Base-by-base conservation (phyloP, 371 early-diverging fungal genomes). In the Mucor lusitanicus region DNA sequence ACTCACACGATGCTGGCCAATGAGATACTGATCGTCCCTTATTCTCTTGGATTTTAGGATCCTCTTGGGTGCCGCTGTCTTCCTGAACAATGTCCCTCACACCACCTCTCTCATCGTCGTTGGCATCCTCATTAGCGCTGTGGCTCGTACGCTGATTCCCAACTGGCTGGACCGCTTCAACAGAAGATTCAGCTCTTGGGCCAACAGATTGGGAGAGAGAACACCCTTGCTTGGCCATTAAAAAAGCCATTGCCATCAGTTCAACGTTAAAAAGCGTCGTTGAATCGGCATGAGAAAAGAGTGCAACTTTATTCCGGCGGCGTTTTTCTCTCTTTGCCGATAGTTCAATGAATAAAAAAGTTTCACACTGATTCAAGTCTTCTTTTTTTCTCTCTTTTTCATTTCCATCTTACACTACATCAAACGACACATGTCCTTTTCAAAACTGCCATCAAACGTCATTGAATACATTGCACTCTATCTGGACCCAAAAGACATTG, bases 121-220 rank as follows among this genome's bases (percentile, higher is more conserved):
- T 17, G 80, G 83, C 68, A 78, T 83, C 37, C 72, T 83, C 2
- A 59, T 75, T 6, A 83, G 80, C 50, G 78, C 83, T 17, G 76
- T 83, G 11, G 79, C 76, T 13, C 74, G 80, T 48, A 67, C 83
- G 0, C 48, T 79, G 11, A 78, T 83, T 68, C 80, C 80, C 40
- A 71, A 80, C 33, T 75, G 76, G 75, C 19, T 78, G 32, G 79
- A 80, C 23, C 68, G 75, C 11, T 60, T 78, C 37, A 74, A 83
- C 58, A 73, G 74, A 61, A 71, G 78, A 46, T 77, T 83, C 58
- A 69, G 74, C 21, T 73, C 67, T 42, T 75, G 74, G 73, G 65
- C 80, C 6, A 68, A 71, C 46, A 63, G 80, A 37, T 40, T 75
- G 21, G 76, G 80, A 28, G 82, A 82, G 63, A 79, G 82, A 69